phyloP scores from a whole-genome alignment of 2,329 filamentous ascomycete species.

The Lachnellula willkommii region DNA sequence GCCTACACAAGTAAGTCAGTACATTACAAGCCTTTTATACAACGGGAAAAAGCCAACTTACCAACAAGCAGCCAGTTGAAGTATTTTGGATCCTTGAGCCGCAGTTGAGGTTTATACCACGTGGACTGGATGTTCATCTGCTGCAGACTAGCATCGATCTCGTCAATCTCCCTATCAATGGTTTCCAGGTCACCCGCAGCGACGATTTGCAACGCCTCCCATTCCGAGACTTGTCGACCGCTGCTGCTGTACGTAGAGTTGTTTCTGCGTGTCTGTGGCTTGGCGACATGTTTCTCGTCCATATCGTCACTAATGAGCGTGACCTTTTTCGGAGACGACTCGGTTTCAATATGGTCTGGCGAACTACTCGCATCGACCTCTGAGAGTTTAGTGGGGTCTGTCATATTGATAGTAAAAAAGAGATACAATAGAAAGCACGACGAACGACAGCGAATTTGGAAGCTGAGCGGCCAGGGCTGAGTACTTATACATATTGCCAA shows the following conservation, averaged over 20 bases:
- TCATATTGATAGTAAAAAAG: constrained; percentile 8
- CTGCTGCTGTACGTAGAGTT: not conserved
- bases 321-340: constrained; percentile 2
- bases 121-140: constrained; percentile 20
- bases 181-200: constrained; percentile 27
- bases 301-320: not conserved
- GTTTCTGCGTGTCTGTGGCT: not conserved
- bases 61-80: constrained; percentile 47
- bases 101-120: constrained; percentile 43
- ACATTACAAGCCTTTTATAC: not conserved
- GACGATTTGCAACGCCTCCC: constrained; percentile 29
- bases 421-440: not conserved
- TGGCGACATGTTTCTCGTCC: constrained; percentile 14
- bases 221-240: constrained; percentile 20
- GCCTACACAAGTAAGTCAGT: constrained; percentile 30
- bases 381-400: constrained; percentile 9
- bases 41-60: not conserved
- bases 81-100: constrained; percentile 55
- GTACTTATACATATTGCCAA: constrained; percentile 1
- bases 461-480: not conserved
- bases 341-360: constrained; percentile 11
- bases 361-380: constrained; percentile 13
- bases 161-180: constrained; percentile 32
- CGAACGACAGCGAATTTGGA: not conserved
- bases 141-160: constrained; percentile 30